Conservation (phyloP, 139 green algal genomes). For the Coccomyxa sp. region DNA sequence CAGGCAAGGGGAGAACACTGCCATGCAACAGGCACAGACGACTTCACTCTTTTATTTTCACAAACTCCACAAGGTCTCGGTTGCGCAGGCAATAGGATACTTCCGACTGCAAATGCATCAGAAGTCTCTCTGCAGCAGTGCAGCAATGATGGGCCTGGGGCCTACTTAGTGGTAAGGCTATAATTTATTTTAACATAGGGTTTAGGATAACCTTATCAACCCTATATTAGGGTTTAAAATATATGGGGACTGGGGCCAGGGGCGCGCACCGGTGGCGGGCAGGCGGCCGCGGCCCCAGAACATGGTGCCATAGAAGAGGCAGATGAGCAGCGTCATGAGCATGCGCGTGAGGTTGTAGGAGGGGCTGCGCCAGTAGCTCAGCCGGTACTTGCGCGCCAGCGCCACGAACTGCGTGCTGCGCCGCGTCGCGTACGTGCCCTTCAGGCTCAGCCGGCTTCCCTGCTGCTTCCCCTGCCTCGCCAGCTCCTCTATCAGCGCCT, state of each 20-base stretch:
- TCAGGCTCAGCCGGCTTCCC: conserved; percentile 25
- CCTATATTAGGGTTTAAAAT: background rate
- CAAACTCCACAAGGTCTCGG: too few species aligned
- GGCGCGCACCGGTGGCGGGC: conserved; percentile 1
- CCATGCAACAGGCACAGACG: background rate
- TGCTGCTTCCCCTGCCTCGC: conserved; percentile 4
- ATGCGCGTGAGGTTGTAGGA: conserved; percentile 41
- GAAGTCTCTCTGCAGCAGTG: too few species aligned
- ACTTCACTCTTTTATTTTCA: too few species aligned
- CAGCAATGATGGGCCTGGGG: too few species aligned
- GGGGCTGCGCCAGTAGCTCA: conserved; percentile 40
- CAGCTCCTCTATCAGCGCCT: conserved; percentile 16
- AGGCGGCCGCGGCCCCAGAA: conserved; percentile 35
- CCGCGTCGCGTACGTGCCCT: conserved; percentile 17
- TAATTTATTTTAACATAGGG: too few species aligned
- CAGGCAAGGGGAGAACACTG: background rate
- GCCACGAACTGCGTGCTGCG: conserved; percentile 5
- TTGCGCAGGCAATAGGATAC: too few species aligned
- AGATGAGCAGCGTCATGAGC: conserved; percentile 36
- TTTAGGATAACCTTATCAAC: background rate
- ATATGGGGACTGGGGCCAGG: background rate
- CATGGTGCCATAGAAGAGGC: conserved; percentile 32
- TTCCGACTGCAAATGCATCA: too few species aligned
- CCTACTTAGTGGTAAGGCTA: too few species aligned
- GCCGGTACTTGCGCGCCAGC: conserved; percentile 30